phyloP scores from a whole-genome alignment of 306 rosid species.

The Sphenostylis stenocarpa region DNA sequence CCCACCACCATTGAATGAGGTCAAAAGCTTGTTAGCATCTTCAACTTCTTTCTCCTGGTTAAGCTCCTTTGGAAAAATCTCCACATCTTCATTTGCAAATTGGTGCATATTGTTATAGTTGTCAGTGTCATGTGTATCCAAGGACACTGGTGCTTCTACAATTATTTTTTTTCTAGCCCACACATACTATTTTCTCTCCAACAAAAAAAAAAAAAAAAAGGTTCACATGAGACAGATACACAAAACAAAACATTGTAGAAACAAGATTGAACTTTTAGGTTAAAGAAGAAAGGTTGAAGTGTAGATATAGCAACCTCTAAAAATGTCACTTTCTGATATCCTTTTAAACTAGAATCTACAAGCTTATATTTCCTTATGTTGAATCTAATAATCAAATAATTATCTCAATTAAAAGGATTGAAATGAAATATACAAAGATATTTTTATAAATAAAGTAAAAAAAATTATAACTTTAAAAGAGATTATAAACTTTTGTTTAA shows the following conservation, averaged over 20 bases:
- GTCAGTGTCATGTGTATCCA: background rate
- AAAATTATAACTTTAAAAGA: no score
- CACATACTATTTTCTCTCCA: slow-evolving; percentile 39
- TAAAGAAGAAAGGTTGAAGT: background rate
- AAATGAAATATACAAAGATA: background rate
- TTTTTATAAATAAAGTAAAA: no score
- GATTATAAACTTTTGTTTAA: no score
- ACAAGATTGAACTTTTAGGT: background rate
- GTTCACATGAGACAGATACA: background rate
- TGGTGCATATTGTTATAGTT: background rate
- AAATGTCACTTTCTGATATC: no score
- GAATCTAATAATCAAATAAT: background rate
- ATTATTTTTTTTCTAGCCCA: background rate
- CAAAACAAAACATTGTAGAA: background rate
- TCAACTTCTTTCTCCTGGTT: slow-evolving; percentile 5
- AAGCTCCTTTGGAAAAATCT: slow-evolving; percentile 23
- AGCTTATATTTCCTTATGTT: background rate
- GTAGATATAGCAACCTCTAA: background rate
- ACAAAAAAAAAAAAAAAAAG: slow-evolving; percentile 1
- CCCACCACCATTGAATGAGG: background rate
- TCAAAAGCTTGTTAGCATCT: slow-evolving; percentile 20
- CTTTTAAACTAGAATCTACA: no score
- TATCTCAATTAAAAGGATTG: background rate
- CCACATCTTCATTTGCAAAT: slow-evolving; percentile 30
- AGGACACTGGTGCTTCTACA: background rate